A percentile compares a stretch with the other conserved stretches of the same genome.
phyloP scores from a whole-genome alignment of 768 basidiomycete species.

The Kwoniella sp. region DNA sequence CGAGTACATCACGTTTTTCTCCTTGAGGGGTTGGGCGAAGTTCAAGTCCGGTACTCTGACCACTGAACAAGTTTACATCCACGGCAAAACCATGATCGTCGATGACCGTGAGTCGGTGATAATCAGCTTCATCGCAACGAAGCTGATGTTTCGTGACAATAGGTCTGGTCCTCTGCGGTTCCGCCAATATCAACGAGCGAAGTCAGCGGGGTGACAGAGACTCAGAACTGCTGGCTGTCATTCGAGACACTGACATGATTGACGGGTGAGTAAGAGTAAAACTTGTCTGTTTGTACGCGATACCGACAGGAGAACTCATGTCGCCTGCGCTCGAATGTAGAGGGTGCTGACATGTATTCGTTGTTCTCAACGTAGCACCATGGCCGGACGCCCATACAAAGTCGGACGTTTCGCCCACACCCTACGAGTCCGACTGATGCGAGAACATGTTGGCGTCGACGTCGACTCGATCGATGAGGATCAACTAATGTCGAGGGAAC shows the following conservation, averaged over 20 bases:
- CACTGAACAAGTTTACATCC: slow-evolving; percentile 93
- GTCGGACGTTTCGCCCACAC: slow-evolving; percentile 97
- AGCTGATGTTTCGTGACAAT: neutral
- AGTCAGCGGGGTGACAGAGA: slow-evolving; percentile 95
- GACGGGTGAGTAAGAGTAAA: slow-evolving; percentile 74
- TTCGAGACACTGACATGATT: slow-evolving; percentile 96
- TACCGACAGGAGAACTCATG: too few relatives aligned
- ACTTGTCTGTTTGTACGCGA: too few relatives aligned
- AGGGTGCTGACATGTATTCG: neutral
- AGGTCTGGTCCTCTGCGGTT: slow-evolving; percentile 57
- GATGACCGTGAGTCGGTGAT: slow-evolving; percentile 69
- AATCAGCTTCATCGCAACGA: neutral
- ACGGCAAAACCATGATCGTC: slow-evolving; percentile 80
- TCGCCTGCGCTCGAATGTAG: too few relatives aligned
- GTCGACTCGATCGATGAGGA: slow-evolving; percentile 84
- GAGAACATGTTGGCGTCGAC: slow-evolving; percentile 93
- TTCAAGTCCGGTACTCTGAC: slow-evolving; percentile 78
- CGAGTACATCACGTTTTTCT: slow-evolving; percentile 88
- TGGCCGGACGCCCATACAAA: slow-evolving; percentile 92
- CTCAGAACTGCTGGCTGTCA: slow-evolving; percentile 89
- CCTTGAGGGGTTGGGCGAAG: slow-evolving; percentile 90
- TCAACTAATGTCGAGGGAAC: slow-evolving; percentile 65
- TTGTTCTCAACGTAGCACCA: slow-evolving; percentile 63
- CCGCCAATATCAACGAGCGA: slow-evolving; percentile 97
- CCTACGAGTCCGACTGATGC: slow-evolving; percentile 88